Evolutionary conservation across 306 rosid species (phyloP).

Genomic region (Boehmeria nivea): DNA sequence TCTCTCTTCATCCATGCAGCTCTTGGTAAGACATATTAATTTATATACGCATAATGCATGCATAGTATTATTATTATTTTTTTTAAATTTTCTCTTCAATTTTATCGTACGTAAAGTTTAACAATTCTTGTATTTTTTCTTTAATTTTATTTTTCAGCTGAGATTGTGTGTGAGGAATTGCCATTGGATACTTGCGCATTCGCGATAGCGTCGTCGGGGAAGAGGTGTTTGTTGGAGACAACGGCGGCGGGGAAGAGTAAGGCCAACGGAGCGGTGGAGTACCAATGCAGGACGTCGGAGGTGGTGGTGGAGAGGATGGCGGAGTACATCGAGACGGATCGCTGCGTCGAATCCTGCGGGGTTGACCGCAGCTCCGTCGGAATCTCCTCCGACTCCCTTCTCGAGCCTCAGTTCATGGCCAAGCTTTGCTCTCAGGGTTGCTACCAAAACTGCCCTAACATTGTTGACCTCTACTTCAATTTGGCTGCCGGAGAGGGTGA

Average conservation of each 20-base stretch:
- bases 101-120: no score
- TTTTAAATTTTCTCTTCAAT: no score
- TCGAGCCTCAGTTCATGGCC: conserved; percentile 63
- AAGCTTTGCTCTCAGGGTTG: conserved; percentile 68
- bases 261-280: no score
- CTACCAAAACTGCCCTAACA: conserved; percentile 65
- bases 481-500: conserved; percentile 78
- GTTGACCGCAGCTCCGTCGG: conserved; percentile 65
- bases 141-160: conserved; percentile 22
- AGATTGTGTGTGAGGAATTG: conserved; percentile 57
- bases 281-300: conserved; percentile 71
- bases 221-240: conserved; percentile 77
- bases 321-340: conserved; percentile 52
- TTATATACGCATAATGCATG: neutral
- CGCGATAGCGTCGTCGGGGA: conserved; percentile 76
- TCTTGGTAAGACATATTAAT: conserved; percentile 28
- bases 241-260: conserved; percentile 33
- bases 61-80: neutral
- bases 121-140: no score
- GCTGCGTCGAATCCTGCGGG: conserved; percentile 68
- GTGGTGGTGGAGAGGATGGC: conserved; percentile 68
- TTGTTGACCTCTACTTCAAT: conserved; percentile 66
- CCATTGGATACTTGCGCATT: conserved; percentile 56
- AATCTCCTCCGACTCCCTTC: conserved; percentile 69
- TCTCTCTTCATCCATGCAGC: conserved; percentile 48